phyloP scores from a whole-genome alignment of 2,329 filamentous ascomycete genomes.

The Beauveria caledonica region DNA sequence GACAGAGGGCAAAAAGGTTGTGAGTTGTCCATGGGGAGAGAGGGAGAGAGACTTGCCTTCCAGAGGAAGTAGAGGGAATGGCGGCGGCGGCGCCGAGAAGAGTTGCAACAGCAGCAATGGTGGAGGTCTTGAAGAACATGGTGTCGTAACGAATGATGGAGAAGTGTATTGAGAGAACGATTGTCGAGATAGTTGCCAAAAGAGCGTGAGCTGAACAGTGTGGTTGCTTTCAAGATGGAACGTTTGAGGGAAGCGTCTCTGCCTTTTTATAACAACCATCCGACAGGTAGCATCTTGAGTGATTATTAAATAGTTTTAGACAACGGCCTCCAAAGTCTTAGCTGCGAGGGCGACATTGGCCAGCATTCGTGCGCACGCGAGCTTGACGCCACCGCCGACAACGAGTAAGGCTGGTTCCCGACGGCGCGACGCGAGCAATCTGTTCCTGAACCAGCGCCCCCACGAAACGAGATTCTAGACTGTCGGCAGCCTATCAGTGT shows the following conservation, averaged over 20 bases:
- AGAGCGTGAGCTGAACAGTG: not conserved
- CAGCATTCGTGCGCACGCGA: not conserved
- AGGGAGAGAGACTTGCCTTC: not conserved
- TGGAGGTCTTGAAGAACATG: conserved; percentile 4
- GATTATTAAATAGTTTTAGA: no score
- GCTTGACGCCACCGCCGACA: not conserved
- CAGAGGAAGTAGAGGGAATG: not conserved
- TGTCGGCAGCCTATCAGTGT: not conserved
- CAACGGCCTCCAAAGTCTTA: no score
- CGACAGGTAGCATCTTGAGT: no score
- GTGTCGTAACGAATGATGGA: not conserved
- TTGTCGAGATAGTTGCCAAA: not conserved
- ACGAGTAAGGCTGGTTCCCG: not conserved
- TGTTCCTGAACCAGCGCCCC: not conserved
- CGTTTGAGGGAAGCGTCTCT: no score
- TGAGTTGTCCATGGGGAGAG: not conserved
- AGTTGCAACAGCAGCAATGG: not conserved
- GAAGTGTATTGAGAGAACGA: not conserved
- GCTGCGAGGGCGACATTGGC: not conserved
- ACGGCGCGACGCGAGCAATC: not conserved
- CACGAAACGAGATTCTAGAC: not conserved
- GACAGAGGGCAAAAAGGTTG: not conserved
- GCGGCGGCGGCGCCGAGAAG: not conserved
- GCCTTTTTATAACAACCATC: no score
- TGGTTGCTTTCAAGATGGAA: not conserved